Base-by-base conservation (phyloP, 2,329 filamentous ascomycete genomes). In the Xylariaceae sp. region DNA sequence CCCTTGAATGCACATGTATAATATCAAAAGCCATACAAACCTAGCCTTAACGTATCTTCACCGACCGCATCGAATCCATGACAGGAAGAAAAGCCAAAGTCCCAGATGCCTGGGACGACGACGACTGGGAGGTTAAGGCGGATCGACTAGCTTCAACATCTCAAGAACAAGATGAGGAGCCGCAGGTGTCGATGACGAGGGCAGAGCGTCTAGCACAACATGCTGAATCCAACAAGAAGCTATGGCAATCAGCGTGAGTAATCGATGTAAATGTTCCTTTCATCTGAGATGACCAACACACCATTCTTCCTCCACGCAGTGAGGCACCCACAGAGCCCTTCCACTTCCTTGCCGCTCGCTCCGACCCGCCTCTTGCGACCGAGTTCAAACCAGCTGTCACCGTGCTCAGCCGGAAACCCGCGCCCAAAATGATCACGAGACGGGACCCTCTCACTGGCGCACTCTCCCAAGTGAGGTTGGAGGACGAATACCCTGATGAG, bases 181-280 rank as follows among this genome's bases (percentile, higher is more conserved):
- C 73, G 15, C 74, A 75, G 66, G 72, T 72, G 51, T 74, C 74
- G 49, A 73, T 91, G 61, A 86, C 84, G 65, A 92, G 89, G 70
- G 85, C 89, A 3, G 88, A 97, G 74, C 86, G 88, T 48, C 80
- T 89, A 63, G 90, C 89, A 10, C 84, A 88, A 71, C 93, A 97
- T 73, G 85, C 83, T 34, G 91, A 96, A 72, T 82, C 87, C 56
- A 96, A 97, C 73, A 85, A 87, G 68, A 88, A 89, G 73, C 76
- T 97, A 58, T 97, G 93, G 93, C 85, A 94, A 70, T 87, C 91
- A 70, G 93, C 92, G 88, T 94, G 84, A 58, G 84, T 71, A 23
- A 23, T 65, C 13, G 30, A 61, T 47, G 49, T 39, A 13, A 30
- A n/a, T 9, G 11, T 34, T 37, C n/a, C 15, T 15, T 11, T 4